Evolutionary conservation across 2,329 filamentous ascomycete species (phyloP), one percentile per base, ranked within the genome.

Genomic region (Beauveria brongniartii): DNA sequence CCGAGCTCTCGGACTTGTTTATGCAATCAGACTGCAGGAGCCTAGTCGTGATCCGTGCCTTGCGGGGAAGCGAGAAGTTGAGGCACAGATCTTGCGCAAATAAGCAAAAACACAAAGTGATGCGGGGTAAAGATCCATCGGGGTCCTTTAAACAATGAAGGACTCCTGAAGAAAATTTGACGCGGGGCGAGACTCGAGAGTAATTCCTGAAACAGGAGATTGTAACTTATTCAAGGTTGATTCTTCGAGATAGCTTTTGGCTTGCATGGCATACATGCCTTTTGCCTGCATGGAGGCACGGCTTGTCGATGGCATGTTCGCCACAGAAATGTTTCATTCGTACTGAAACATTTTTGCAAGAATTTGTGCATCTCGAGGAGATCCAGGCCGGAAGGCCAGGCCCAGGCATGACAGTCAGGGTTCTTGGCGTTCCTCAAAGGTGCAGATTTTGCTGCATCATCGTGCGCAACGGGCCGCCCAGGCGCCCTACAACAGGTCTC

Each of bases 21-120:
- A 37, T 55, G 24, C 50, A 12, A 55, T 18, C 43, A 55, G 9
- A n/a, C 37, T 6, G 52, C 52, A 44, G 43, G 24, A 55, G 37
- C 37, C 52, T 44, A 40, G 10, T 30, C 34, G 52, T 30, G 56
- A 59, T 52, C 56, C 37, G 56, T 52, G 56, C 56, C 56, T 34
- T 59, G 56, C 37, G 48, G 48, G 56, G 34, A 44, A 52, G 37
- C 26, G 6, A 28, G 5, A 3, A 9, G 28, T 30, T 28, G n/a
- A n/a, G 22, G 52, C 34, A 37, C 4, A 37, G 37, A 55, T 55
- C 37, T 55, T 46, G 41, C 34, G 20, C 53, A 46, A 20, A 22
- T 43, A 41, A n/a, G 24, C 50, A 40, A 14, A 30, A 9, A 9
- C 10, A 52, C 30, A 22, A 40, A 20, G 7, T 28, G 47, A n/a